Conservation (phyloP, 2,329 filamentous ascomycete species). For the Phialophora expanda region DNA sequence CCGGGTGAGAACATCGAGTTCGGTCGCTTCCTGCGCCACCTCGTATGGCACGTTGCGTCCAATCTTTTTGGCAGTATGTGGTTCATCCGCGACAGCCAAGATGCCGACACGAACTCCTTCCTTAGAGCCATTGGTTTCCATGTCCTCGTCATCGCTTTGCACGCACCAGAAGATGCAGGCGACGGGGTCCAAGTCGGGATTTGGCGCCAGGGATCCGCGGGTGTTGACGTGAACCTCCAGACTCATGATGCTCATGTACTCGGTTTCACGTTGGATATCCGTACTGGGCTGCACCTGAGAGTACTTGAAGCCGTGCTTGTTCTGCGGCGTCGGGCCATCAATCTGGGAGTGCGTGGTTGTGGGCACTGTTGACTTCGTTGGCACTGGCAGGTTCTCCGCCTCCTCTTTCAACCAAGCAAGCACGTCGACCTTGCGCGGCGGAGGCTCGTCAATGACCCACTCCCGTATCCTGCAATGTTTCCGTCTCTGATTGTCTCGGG, state of each 20-base stretch:
- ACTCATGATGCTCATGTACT: slow-evolving; percentile 97
- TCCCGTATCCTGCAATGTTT: slow-evolving; percentile 65
- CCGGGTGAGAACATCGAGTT: slow-evolving; percentile 83
- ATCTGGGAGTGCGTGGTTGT: slow-evolving; percentile 72
- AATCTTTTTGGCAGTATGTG: slow-evolving; percentile 64
- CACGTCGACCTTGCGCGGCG: slow-evolving; percentile 75
- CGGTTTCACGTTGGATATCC: slow-evolving; percentile 79
- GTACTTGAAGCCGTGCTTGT: slow-evolving; percentile 82
- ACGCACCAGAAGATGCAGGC: slow-evolving; percentile 89
- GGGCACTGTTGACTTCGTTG: slow-evolving; percentile 13
- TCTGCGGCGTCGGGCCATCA: slow-evolving; percentile 82
- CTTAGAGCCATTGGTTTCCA: slow-evolving; percentile 46
- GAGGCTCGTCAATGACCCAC: slow-evolving; percentile 77
- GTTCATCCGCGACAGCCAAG: slow-evolving; percentile 70
- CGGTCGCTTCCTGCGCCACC: slow-evolving; percentile 74
- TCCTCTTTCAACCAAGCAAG: slow-evolving; percentile 66
- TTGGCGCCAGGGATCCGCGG: slow-evolving; percentile 77
- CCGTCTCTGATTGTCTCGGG: slow-evolving; percentile 58
- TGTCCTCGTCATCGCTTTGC: slow-evolving; percentile 71
- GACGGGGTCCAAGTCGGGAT: slow-evolving; percentile 89
- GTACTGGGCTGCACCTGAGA: slow-evolving; percentile 76
- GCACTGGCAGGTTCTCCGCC: slow-evolving; percentile 20
- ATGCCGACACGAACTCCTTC: slow-evolving; percentile 70
- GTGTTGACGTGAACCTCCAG: slow-evolving; percentile 92
- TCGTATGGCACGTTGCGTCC: slow-evolving; percentile 66